These are phyloP conservation scores for Diphasiastrum complanatum DNA, from an alignment of 83 land plant species.

Conservation along the genomic window DNA sequence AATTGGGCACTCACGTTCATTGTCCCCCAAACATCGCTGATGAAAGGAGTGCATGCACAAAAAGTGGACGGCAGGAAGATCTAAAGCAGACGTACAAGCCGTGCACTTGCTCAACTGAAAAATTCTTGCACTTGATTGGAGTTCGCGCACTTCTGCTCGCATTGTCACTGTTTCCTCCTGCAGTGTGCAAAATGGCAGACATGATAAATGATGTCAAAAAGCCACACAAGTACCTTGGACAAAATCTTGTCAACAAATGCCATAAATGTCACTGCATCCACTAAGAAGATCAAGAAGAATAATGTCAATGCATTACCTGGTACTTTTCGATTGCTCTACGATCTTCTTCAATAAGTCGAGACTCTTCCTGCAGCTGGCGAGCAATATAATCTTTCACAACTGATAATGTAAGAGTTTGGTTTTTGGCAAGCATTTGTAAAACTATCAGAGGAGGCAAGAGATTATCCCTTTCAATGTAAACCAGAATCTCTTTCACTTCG, in stretches of 20 bases:
- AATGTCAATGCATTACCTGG: slow-evolving; percentile 42
- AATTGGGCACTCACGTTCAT: slow-evolving; percentile 91
- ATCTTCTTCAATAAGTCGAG: slow-evolving; percentile 83
- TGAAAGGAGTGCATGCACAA: slow-evolving; percentile 99
- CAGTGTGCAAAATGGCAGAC: slow-evolving; percentile 5
- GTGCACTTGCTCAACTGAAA: slow-evolving; percentile 96
- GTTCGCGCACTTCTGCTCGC: slow-evolving; percentile 86
- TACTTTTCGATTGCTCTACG: slow-evolving; percentile 79
- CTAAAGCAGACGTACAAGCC: slow-evolving; percentile 87
- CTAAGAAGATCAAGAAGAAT: slow-evolving; percentile 3
- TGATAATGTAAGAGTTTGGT: slow-evolving; percentile 75
- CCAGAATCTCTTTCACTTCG: slow-evolving; percentile 87
- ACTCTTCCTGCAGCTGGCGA: slow-evolving; percentile 79
- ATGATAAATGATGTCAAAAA: no score
- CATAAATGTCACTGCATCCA: no score
- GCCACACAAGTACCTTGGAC: no score
- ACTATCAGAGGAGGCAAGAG: slow-evolving; percentile 89
- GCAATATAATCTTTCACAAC: slow-evolving; percentile 92
- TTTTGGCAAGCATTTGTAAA: slow-evolving; percentile 70
- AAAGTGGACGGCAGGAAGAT: slow-evolving; percentile 96
- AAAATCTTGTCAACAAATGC: no score
- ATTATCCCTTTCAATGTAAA: slow-evolving; percentile 79
- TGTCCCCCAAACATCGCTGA: slow-evolving; percentile 92
- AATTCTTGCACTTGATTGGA: slow-evolving; percentile 74
- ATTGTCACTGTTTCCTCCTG: slow-evolving; percentile 84